Evolutionary conservation across 176 grass and related monocot genomes (phyloP).

Genomic region (Hyparrhenia diplandra): DNA sequence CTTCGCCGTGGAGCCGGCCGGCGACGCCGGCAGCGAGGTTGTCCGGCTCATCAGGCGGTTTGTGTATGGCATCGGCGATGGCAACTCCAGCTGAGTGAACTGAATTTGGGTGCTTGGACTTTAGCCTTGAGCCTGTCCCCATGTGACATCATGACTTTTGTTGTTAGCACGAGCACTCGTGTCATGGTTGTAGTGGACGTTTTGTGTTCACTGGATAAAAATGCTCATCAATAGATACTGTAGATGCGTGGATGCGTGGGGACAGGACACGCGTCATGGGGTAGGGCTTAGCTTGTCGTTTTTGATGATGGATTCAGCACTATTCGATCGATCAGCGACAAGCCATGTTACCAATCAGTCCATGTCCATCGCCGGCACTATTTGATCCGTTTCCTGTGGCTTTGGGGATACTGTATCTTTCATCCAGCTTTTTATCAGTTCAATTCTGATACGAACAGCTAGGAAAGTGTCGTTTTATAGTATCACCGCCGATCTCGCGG

Average conservation of each 20-base stretch:
- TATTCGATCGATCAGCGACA: too few relatives aligned
- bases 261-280: neutral
- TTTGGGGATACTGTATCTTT: too few relatives aligned
- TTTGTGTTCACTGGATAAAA: too few relatives aligned
- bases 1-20: constrained; percentile 42
- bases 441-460: too few relatives aligned
- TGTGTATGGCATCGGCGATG: constrained; percentile 13
- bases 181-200: neutral
- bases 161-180: neutral
- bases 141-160: neutral
- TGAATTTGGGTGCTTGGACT: neutral
- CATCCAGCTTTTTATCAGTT: too few relatives aligned
- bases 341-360: too few relatives aligned
- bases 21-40: constrained; percentile 37
- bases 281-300: neutral
- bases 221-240: too few relatives aligned
- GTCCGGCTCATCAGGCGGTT: constrained; percentile 43
- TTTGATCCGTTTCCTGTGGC: too few relatives aligned
- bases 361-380: too few relatives aligned
- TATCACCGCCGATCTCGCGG: neutral
- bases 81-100: neutral
- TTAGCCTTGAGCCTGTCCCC: too few relatives aligned
- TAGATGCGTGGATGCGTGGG: too few relatives aligned
- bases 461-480: neutral
- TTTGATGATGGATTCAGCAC: too few relatives aligned